Conservation (phyloP, 164 flowering plant species). For the Vitis labrusca region DNA sequence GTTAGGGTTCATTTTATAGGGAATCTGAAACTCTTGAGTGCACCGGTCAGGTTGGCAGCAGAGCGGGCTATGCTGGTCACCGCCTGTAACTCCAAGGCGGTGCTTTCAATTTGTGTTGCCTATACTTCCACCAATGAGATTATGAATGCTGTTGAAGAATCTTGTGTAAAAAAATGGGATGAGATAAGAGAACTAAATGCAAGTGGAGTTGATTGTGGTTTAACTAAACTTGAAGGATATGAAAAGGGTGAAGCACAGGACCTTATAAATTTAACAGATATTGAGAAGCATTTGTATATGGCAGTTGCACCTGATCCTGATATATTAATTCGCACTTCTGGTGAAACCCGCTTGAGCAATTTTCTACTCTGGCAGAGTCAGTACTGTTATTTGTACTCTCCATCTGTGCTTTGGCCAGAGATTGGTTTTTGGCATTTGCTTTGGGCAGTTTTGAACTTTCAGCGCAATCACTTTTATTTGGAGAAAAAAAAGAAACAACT, state of each 20-base stretch:
- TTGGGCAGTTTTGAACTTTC: conserved; percentile 43
- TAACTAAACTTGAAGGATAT: background rate
- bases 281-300: conserved; percentile 46
- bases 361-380: conserved; percentile 54
- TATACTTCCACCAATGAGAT: conserved; percentile 71
- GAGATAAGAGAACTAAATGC: background rate
- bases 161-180: conserved; percentile 10
- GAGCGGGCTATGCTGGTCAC: conserved; percentile 64
- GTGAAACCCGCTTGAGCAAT: conserved; percentile 49
- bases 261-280: conserved; percentile 19
- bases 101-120: conserved; percentile 54
- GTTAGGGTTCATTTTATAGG: conserved; percentile 37
- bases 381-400: conserved; percentile 26
- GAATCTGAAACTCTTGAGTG: conserved; percentile 30
- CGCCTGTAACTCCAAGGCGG: conserved; percentile 32
- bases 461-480: conserved; percentile 28
- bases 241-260: background rate
- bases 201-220: background rate
- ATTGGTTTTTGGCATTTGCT: conserved; percentile 40
- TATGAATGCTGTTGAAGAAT: conserved; percentile 24
- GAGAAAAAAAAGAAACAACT: conserved; percentile 22
- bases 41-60: conserved; percentile 41
- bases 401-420: conserved; percentile 49
- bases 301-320: conserved; percentile 47
- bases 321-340: conserved; percentile 44